Evolutionary conservation across 345 rosid genomes (phyloP).

Genomic region (Sisymbrium irio): DNA sequence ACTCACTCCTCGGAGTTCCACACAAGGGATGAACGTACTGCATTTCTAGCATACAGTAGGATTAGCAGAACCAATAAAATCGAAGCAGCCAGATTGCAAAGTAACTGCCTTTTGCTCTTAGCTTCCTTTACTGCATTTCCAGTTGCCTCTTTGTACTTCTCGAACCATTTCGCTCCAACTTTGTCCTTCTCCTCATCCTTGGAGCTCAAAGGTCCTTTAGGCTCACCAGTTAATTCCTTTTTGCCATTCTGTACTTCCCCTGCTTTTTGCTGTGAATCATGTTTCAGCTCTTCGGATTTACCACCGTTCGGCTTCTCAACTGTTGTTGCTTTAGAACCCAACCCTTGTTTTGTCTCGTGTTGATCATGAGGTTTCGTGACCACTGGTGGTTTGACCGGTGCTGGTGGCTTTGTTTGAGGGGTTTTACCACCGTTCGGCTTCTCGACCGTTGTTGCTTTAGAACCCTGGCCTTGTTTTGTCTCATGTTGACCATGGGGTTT

Average conservation of each 20-base stretch:
- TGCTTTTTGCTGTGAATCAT: constrained; percentile 21
- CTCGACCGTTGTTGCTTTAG: constrained; percentile 17
- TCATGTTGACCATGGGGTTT: constrained; percentile 22
- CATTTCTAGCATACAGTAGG: constrained; percentile 35
- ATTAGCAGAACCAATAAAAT: constrained; percentile 32
- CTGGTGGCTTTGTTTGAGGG: too few relatives aligned
- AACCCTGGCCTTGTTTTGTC: constrained; percentile 14
- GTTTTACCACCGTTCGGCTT: constrained; percentile 13
- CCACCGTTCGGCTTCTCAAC: constrained; percentile 18
- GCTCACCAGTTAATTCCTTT: constrained; percentile 4
- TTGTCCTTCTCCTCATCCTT: constrained; percentile 33
- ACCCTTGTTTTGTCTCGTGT: constrained; percentile 15
- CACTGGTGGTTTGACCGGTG: too few relatives aligned
- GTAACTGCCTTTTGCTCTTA: constrained; percentile 33
- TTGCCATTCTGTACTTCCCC: not conserved
- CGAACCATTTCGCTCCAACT: constrained; percentile 34
- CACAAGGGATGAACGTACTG: constrained; percentile 29
- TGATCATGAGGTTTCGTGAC: not conserved
- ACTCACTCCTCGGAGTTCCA: constrained; percentile 31
- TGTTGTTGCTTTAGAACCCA: constrained; percentile 14
- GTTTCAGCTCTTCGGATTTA: constrained; percentile 26
- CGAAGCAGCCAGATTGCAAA: constrained; percentile 38
- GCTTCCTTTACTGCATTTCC: constrained; percentile 37
- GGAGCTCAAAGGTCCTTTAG: constrained; percentile 24
- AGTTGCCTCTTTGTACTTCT: constrained; percentile 36